Evolutionary conservation across 306 rosid genomes (phyloP).

Genomic region (Albizia julibrissin): DNA sequence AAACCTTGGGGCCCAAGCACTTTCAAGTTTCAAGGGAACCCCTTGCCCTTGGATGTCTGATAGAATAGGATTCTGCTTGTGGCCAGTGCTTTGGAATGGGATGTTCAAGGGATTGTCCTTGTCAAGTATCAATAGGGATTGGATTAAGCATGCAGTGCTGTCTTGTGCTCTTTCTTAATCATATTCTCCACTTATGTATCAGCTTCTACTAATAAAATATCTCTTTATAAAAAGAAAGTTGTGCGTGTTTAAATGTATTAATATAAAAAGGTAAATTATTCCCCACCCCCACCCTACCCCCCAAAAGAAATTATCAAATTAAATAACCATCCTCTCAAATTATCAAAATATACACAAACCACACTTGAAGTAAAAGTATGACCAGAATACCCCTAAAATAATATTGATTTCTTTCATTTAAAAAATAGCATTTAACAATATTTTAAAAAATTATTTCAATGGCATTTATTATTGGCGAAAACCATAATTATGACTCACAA

Average conservation of each 20-base stretch:
- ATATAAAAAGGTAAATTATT: background rate
- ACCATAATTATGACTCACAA: background rate
- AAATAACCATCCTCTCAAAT: background rate
- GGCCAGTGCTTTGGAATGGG: background rate
- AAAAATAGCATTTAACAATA: background rate
- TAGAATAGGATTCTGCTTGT: background rate
- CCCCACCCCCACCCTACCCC: background rate
- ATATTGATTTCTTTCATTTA: background rate
- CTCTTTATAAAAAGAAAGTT: background rate
- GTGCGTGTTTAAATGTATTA: background rate
- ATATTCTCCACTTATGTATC: background rate
- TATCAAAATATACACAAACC: background rate
- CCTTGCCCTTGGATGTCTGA: background rate
- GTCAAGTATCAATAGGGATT: background rate
- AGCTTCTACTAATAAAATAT: background rate
- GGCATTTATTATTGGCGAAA: too few species aligned
- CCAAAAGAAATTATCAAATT: background rate
- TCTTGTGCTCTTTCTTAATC: background rate
- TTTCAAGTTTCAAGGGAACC: background rate
- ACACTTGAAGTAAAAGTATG: background rate
- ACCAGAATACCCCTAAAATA: background rate
- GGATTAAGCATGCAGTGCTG: background rate
- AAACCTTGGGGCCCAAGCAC: background rate
- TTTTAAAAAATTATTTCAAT: background rate
- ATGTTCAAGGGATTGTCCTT: background rate